Evolutionary conservation across 805 yeast species (phyloP), one percentile per base, ranked within the genome.

Genomic region (Pichia cephalocereana): DNA sequence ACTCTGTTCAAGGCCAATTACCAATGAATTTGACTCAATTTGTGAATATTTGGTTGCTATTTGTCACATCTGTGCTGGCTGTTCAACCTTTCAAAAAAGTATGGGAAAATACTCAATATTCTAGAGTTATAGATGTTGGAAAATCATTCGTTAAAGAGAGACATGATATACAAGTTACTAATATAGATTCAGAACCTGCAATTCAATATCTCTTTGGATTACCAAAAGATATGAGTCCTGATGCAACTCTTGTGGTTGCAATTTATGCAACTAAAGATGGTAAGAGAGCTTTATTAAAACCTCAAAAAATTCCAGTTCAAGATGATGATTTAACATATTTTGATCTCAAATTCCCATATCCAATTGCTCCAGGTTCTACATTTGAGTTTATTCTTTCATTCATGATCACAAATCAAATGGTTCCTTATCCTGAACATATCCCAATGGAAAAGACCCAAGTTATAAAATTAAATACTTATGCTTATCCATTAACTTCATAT

Each of bases 81-180:
- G 8, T 38, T 9, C 28, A 32, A 14, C 59, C 60, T 11, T 53
- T 54, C 42, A 49, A 44, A n/a, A 52, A 51, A 27, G 42, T 42
- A 32, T 80, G 84, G 81, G 80, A 75, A 57, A 88, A 87, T 63
- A 58, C 67, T 32, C 72, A 78, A 31, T 72, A 77, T 54, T 62
- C 67, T 14, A 79, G 86, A 54, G 62, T 72, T 9, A 58, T 87
- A 37, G 96, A 88, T 57, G 72, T 89, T 44, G 60, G 76, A 31
- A 78, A 76, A 54, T 68, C 89, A 3, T 89, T 83, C 62, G 74
- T 79, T 40, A 78, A 77, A 54, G 95, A 84, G 60, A 70, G 75
- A 27, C 66, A 72, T 50, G 64, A 74, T n/a, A 59, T 88, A 40
- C 74, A 70, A 44, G 71, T 80, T 39, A 75, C 66, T 56, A 91